A percentile compares a stretch with the other conserved stretches of the same genome.
phyloP scores from a whole-genome alignment of 495 filamentous ascomycete genomes.

The Xylaria curta region DNA sequence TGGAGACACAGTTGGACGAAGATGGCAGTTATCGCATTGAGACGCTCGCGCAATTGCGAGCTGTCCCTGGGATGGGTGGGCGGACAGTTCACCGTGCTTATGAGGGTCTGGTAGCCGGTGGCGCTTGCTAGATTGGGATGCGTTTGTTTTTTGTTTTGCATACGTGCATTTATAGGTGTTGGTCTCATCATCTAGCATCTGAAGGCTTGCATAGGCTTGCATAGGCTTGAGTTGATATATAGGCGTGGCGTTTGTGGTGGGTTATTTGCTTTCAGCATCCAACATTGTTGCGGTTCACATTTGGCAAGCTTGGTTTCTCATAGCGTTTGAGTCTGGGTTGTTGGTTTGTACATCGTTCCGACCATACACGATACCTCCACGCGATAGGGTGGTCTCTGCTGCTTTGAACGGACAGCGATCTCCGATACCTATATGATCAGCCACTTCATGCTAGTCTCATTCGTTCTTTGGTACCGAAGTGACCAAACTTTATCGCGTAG shows the following conservation, averaged over 20 bases:
- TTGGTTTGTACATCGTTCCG: background rate
- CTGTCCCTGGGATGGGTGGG: slow-evolving; percentile 64
- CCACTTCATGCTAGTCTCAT: background rate
- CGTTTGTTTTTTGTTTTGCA: slow-evolving; percentile 3
- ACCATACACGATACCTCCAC: background rate
- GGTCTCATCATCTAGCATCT: slow-evolving; percentile 9
- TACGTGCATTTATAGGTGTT: slow-evolving; percentile 25
- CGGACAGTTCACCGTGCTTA: slow-evolving; percentile 64
- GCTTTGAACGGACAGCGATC: background rate
- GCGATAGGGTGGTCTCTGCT: background rate
- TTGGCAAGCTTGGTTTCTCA: background rate
- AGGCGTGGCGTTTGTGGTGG: slow-evolving; percentile 16
- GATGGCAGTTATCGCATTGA: slow-evolving; percentile 49
- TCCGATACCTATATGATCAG: background rate
- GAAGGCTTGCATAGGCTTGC: slow-evolving; percentile 15
- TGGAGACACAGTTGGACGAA: slow-evolving; percentile 52
- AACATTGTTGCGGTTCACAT: background rate
- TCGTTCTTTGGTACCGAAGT: background rate
- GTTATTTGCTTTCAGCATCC: slow-evolving; percentile 15
- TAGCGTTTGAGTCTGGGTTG: background rate
- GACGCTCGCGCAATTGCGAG: slow-evolving; percentile 58
- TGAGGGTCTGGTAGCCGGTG: slow-evolving; percentile 43
- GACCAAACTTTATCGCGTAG: background rate
- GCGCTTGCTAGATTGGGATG: slow-evolving; percentile 19
- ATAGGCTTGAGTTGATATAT: background rate